A percentile compares a stretch with the other conserved stretches of the same genome.
phyloP scores from a whole-genome alignment of 2,329 filamentous ascomycete species.

The Ophiostoma australiae region DNA sequence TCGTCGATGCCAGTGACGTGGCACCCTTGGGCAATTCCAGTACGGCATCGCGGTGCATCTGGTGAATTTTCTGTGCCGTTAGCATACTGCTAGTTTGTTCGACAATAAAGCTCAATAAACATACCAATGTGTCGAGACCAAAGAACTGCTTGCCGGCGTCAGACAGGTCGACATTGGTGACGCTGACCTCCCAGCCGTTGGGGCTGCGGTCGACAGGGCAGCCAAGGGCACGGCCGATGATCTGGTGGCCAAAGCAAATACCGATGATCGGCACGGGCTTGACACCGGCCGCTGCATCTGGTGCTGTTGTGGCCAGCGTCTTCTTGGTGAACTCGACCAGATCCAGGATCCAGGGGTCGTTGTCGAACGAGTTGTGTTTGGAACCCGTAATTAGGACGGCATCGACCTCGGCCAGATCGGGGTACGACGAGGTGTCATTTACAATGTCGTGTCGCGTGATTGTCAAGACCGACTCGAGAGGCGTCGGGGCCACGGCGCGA shows the following conservation, averaged over 20 bases:
- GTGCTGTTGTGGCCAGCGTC: constrained; percentile 36
- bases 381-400: constrained; percentile 75
- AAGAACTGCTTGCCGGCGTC: constrained; percentile 68
- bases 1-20: constrained; percentile 59
- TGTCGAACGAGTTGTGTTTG: constrained; percentile 68
- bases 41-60: constrained; percentile 82
- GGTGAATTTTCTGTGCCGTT: constrained; percentile 55
- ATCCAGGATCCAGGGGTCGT: constrained; percentile 68
- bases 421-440: constrained; percentile 59
- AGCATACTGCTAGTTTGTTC: constrained; percentile 32
- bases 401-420: constrained; percentile 68
- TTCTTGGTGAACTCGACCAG: constrained; percentile 64
- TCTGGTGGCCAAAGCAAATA: constrained; percentile 85
- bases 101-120: background rate
- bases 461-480: constrained; percentile 46
- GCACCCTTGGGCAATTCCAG: constrained; percentile 57
- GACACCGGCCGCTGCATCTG: constrained; percentile 38
- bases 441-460: constrained; percentile 70
- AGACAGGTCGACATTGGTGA: constrained; percentile 63
- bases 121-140: constrained; percentile 36
- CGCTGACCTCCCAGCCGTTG: constrained; percentile 76
- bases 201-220: constrained; percentile 61
- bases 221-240: constrained; percentile 68
- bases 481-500: constrained; percentile 45
- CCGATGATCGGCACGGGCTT: constrained; percentile 68